phyloP scores from a whole-genome alignment of 352 stramenopile species.

The Thalassiosira allenii region DNA sequence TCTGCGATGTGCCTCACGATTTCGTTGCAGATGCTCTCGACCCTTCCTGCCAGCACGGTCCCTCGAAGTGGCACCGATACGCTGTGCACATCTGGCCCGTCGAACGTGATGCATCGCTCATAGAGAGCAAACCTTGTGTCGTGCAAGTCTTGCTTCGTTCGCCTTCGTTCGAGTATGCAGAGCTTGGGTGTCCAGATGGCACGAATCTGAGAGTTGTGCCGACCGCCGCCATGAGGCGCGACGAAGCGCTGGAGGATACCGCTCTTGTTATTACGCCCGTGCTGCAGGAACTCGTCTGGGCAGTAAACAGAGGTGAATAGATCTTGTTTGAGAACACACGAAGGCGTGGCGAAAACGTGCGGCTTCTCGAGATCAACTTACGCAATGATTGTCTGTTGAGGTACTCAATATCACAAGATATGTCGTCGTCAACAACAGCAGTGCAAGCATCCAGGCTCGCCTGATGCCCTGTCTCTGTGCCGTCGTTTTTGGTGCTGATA shows the following conservation, averaged over 20 bases:
- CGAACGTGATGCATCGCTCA: constrained; percentile 94
- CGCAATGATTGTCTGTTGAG: constrained; percentile 88
- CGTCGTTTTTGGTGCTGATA: constrained; percentile 73
- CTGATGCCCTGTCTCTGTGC: constrained; percentile 24
- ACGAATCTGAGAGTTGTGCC: constrained; percentile 82
- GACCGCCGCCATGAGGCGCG: constrained; percentile 88
- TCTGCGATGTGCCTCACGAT: constrained; percentile 93
- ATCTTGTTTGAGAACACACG: too few species aligned
- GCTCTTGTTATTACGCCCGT: constrained; percentile 89
- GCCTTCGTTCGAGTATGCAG: constrained; percentile 91
- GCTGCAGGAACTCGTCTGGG: constrained; percentile 93
- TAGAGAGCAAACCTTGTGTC: constrained; percentile 93
- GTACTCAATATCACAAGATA: constrained; percentile 90
- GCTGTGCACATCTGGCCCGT: constrained; percentile 91
- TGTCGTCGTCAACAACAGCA: constrained; percentile 15
- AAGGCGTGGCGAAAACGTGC: too few species aligned
- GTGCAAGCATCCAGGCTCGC: constrained; percentile 58
- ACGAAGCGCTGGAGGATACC: constrained; percentile 95
- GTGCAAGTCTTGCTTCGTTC: constrained; percentile 91
- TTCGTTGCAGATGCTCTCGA: constrained; percentile 92
- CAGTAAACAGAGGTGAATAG: too few species aligned
- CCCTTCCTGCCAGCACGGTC: constrained; percentile 89
- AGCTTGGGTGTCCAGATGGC: constrained; percentile 96
- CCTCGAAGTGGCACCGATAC: constrained; percentile 89
- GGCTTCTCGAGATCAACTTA: constrained; percentile 33